phyloP scores from a whole-genome alignment of 2,329 filamentous ascomycete species.

The Plenodomus lindquistii region DNA sequence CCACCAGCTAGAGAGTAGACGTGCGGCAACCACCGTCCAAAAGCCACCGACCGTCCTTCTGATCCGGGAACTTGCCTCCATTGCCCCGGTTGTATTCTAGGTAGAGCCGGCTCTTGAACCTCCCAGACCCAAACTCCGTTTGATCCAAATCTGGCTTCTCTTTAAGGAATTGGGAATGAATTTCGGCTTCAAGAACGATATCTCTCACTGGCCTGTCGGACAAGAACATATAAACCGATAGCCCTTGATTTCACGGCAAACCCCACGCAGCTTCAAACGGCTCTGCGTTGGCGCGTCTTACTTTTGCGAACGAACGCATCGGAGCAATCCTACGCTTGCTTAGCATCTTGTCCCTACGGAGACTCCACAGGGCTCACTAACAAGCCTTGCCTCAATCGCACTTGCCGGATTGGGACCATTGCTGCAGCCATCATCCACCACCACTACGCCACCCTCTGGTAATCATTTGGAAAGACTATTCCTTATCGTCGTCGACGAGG shows the following conservation, averaged over 20 bases:
- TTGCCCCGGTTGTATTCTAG: background rate
- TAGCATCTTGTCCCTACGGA: slow-evolving; percentile 27
- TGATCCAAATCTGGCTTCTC: background rate
- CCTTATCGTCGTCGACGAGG: slow-evolving; percentile 33
- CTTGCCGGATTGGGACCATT: slow-evolving; percentile 24
- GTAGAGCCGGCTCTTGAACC: background rate
- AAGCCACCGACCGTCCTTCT: background rate
- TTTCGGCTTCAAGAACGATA: slow-evolving; percentile 47
- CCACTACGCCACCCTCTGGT: slow-evolving; percentile 27
- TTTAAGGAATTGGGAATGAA: slow-evolving; percentile 42
- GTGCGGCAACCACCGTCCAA: background rate
- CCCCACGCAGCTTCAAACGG: slow-evolving; percentile 14
- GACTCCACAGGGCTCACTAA: slow-evolving; percentile 23
- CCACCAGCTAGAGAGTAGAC: background rate
- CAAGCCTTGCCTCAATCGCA: slow-evolving; percentile 32
- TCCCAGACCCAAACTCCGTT: background rate
- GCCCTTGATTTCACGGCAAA: slow-evolving; percentile 8
- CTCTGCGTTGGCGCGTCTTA: slow-evolving; percentile 23
- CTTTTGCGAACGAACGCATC: slow-evolving; percentile 26
- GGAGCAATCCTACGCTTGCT: slow-evolving; percentile 30
- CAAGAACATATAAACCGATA: slow-evolving; percentile 51
- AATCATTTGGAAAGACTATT: slow-evolving; percentile 31
- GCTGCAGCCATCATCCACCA: slow-evolving; percentile 32
- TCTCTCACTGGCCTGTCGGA: slow-evolving; percentile 50
- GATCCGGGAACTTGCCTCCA: background rate